A percentile compares a stretch with the other conserved stretches of the same genome.
These are phyloP conservation scores for Neurospora sp. DNA, from an alignment of 495 filamentous ascomycete species.

Conservation along the genomic window DNA sequence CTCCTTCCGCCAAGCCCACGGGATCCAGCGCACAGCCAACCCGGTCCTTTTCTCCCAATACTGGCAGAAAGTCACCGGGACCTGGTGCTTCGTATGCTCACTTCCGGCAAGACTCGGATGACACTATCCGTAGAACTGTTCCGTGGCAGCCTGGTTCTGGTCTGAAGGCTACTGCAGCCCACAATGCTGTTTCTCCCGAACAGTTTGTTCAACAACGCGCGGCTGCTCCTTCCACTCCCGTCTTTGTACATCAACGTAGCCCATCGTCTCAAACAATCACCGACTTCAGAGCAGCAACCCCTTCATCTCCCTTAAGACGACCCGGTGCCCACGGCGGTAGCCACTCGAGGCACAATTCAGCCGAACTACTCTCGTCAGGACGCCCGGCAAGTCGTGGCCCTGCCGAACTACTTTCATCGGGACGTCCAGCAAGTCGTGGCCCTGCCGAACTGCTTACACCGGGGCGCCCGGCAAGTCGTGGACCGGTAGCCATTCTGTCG, in stretches of 20 bases:
- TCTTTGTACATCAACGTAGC: conserved; percentile 49
- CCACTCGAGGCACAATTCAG: conserved; percentile 34
- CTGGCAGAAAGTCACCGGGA: conserved; percentile 33
- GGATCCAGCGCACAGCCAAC: conserved; percentile 25
- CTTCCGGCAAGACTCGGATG: conserved; percentile 33
- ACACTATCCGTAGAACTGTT: conserved; percentile 48
- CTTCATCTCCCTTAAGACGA: conserved; percentile 32
- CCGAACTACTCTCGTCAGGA: conserved; percentile 17
- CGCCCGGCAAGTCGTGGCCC: conserved; percentile 15
- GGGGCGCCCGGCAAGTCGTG: conserved; percentile 23
- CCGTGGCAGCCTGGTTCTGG: conserved; percentile 71
- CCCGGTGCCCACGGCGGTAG: conserved; percentile 11
- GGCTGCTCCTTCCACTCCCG: conserved; percentile 35
- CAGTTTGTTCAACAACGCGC: conserved; percentile 84
- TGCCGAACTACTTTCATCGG: conserved; percentile 16
- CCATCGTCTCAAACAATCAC: conserved; percentile 43
- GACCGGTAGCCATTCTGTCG: conserved; percentile 18
- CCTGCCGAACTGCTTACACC: conserved; percentile 27
- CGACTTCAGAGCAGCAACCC: conserved; percentile 35
- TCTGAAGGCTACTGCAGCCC: conserved; percentile 26
- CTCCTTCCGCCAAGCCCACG: conserved; percentile 12
- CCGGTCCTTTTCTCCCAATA: conserved; percentile 29
- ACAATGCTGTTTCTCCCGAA: conserved; percentile 46
- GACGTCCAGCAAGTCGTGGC: conserved; percentile 11
- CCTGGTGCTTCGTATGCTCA: conserved; percentile 26